Conservation (phyloP, 495 filamentous ascomycete genomes). For the Bathelium albidoporum region DNA sequence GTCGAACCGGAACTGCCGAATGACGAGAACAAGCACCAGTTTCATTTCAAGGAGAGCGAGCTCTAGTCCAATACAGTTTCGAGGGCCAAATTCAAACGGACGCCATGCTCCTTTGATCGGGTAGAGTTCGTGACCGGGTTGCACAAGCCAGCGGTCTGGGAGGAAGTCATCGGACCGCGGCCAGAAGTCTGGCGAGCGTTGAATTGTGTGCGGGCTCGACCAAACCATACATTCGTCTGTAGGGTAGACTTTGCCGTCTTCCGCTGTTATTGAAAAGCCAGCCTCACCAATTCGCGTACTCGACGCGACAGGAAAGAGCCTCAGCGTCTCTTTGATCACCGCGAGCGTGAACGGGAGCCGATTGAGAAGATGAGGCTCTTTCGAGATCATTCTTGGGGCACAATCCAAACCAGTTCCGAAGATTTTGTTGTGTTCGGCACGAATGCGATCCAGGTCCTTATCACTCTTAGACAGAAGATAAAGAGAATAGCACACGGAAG, state of each 20-base stretch:
- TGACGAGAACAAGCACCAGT: conserved; percentile 11
- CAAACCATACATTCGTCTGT: conserved; percentile 28
- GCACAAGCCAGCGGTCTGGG: conserved; percentile 10
- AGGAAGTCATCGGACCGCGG: conserved; percentile 5
- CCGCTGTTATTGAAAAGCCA: conserved; percentile 5
- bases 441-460: conserved; percentile 15
- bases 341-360: conserved; percentile 34
- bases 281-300: conserved; percentile 9
- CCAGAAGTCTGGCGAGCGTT: conserved; percentile 31
- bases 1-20: conserved; percentile 9
- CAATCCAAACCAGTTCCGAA: conserved; percentile 20
- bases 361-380: conserved; percentile 28
- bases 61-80: conserved; percentile 17
- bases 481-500: conserved; percentile 26
- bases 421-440: conserved; percentile 30
- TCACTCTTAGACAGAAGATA: conserved; percentile 27
- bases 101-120: conserved; percentile 5
- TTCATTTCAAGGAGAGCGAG: conserved; percentile 13
- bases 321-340: conserved; percentile 39
- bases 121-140: conserved; percentile 5
- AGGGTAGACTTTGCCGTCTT: conserved; percentile 14
- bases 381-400: conserved; percentile 19
- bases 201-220: conserved; percentile 25
- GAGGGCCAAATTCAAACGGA: conserved; percentile 11
- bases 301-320: conserved; percentile 28